These are phyloP conservation scores for Aspergillus felis DNA, from an alignment of 2,329 filamentous ascomycete species.

Conservation along the genomic window DNA sequence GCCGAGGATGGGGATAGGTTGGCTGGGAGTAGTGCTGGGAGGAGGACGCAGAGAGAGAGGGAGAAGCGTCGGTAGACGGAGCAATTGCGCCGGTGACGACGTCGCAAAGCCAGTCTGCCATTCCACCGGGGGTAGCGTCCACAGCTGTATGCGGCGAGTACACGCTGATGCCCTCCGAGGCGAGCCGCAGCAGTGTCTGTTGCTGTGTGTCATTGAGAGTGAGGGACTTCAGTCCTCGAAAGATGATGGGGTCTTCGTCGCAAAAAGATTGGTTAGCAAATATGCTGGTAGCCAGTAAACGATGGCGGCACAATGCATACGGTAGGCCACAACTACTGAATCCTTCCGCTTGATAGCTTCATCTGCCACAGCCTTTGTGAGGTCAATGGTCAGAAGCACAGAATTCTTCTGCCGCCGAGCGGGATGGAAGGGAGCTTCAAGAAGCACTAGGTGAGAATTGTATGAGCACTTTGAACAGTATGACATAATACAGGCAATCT, in stretches of 20 bases:
- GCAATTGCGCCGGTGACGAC: slow-evolving; percentile 60
- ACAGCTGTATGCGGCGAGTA: slow-evolving; percentile 96
- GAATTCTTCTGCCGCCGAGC: slow-evolving; percentile 58
- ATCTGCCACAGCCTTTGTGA: slow-evolving; percentile 82
- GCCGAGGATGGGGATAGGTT: slow-evolving; percentile 32
- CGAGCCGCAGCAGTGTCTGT: slow-evolving; percentile 73
- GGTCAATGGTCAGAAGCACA: slow-evolving; percentile 80
- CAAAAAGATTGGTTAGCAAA: neutral
- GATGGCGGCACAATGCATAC: slow-evolving; percentile 47
- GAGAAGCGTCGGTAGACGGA: slow-evolving; percentile 2
- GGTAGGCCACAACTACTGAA: slow-evolving; percentile 84
- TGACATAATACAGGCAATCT: slow-evolving; percentile 14
- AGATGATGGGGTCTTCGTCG: slow-evolving; percentile 83
- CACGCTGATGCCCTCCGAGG: slow-evolving; percentile 83
- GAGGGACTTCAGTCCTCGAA: slow-evolving; percentile 84
- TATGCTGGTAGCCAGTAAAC: neutral
- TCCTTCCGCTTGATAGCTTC: slow-evolving; percentile 77
- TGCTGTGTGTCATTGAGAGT: slow-evolving; percentile 84
- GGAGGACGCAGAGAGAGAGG: slow-evolving; percentile 13
- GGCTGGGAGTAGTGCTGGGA: slow-evolving; percentile 38
- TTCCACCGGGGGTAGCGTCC: slow-evolving; percentile 76
- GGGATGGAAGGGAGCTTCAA: slow-evolving; percentile 63
- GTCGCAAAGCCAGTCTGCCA: slow-evolving; percentile 93
- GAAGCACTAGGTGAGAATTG: slow-evolving; percentile 51
- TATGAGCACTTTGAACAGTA: slow-evolving; percentile 1